A percentile compares a stretch with the other conserved stretches of the same genome.
Conservation (phyloP, 345 rosid species). For the Anacardium occidentale region DNA sequence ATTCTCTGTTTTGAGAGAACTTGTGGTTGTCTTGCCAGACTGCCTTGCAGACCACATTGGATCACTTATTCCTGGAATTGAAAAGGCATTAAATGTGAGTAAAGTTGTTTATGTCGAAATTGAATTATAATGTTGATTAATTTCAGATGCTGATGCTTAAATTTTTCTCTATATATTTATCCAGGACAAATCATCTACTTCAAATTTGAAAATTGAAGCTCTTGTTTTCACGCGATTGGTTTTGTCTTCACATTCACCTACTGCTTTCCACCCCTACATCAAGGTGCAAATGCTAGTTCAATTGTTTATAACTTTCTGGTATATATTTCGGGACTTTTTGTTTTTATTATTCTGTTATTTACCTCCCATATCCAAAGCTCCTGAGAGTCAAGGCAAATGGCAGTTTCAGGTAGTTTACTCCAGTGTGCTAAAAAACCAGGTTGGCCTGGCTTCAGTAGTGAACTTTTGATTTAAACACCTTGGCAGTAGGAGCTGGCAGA, state of each 20-base stretch:
- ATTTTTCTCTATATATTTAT: slow-evolving; percentile 15
- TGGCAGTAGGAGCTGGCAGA: too few relatives aligned
- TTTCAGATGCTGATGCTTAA: slow-evolving; percentile 13
- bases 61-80: slow-evolving; percentile 96
- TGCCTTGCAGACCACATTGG: slow-evolving; percentile 96
- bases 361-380: too few relatives aligned
- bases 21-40: slow-evolving; percentile 97
- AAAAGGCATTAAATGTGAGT: slow-evolving; percentile 87
- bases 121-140: slow-evolving; percentile 10
- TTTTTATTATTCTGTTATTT: too few relatives aligned
- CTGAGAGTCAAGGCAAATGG: too few relatives aligned
- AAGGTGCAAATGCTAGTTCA: slow-evolving; percentile 48
- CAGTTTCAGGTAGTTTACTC: too few relatives aligned
- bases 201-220: slow-evolving; percentile 95
- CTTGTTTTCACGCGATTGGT: slow-evolving; percentile 86
- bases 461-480: too few relatives aligned
- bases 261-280: slow-evolving; percentile 93
- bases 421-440: too few relatives aligned
- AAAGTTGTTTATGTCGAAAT: slow-evolving; percentile 13
- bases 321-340: background rate
- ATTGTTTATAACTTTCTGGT: background rate
- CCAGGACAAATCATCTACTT: slow-evolving; percentile 96
- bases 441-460: too few relatives aligned
- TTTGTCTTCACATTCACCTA: slow-evolving; percentile 85
- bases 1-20: slow-evolving; percentile 92